Base-by-base conservation (phyloP, 2,329 filamentous ascomycete genomes). In the Apiospora phragmitis region DNA sequence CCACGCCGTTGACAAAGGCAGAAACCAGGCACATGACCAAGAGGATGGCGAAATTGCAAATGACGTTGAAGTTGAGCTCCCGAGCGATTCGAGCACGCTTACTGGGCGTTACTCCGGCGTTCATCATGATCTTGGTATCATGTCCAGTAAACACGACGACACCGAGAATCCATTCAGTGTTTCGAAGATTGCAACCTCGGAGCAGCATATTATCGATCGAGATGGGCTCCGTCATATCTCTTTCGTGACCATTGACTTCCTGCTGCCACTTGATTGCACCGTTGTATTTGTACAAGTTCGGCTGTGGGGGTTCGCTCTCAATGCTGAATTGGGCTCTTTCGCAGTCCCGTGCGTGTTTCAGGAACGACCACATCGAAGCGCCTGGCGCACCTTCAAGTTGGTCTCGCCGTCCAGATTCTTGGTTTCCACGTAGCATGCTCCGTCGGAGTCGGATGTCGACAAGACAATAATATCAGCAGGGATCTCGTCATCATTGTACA, bases 91-190 rank as follows among this genome's bases (percentile, higher is more conserved):
- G 91, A 47, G 96, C 90, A 73, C 95, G 93, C 85, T 99, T 99
- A 80, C 91, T 97, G 16, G 97, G 96, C 1, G 96, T 99, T 73
- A 95, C 92, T 72, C 96, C 96, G 38, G 96, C 93, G 80, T 99
- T 99, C 85, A 98, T 93, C 96, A 99, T 99, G 80, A 98, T 98
- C 84, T 98, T 99, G 43, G 95, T 97, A 80, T 99, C 95, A 78
- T 95, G 91, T 43, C 96, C 96, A 18, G 96, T 98, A 82, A 97
- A 99, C 24, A 97, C 86, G 67, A 98, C 95, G 3, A 99, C 89
- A 69, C 95, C 96, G 7, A 99, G 88, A 69, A 94, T 88, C 96
- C 96, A 99, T 78, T 98, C 95, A 0, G 96, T 99, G 80, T 98
- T 99, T 74, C 95, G 91, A 67, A 99, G 83, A 76, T 94, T 97